Evolutionary conservation across 345 rosid species (phyloP), one percentile per base, ranked within the genome.

Genomic region (Noccaea bulbosa): DNA sequence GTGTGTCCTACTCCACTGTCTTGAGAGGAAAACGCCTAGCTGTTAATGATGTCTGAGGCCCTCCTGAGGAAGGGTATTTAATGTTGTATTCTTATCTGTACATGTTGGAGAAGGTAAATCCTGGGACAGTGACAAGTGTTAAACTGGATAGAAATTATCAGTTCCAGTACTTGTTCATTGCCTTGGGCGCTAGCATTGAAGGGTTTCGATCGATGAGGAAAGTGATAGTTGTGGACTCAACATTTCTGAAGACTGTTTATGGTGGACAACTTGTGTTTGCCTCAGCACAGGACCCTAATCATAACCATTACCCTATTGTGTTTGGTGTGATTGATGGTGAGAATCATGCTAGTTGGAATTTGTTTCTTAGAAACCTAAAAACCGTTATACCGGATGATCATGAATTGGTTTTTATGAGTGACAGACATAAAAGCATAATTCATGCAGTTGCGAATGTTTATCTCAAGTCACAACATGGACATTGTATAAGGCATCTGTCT

Each of bases 191-290:
- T 16, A 11, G 33, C 33, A 58, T 58, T 1, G 47, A 39, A 58
- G 34, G 64, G 11, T 58, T 37, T 37, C 7, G 16, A 3, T 24
- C 6, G 14, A 60, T 60, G 65, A 11, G 65, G 5, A 60, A 60
- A 58, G 64, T 58, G 5, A 11, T 58, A 10, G 6, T 17, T 39
- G 34, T 58, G 49, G 47, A 58, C 11, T 46, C 65, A 62, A 62
- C 52, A 1, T 15, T 44, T 30, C 14, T 62, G n/a, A n/a, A n/a
- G n/a, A n/a, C n/a, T n/a, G n/a, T n/a, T n/a, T n/a, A n/a, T n/a
- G n/a, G n/a, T n/a, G 4, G 44, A 8, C 12, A 8, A 4, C 32
- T 59, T 5, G 6, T 56, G 16, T 35, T 56, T 56, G 62, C 45
- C 12, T 9, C 30, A 5, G 27, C 45, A 6, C 44, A 35, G 33